Evolutionary conservation across 2,329 filamentous ascomycete genomes (phyloP).

Genomic region (Colletotrichum trifolii): DNA sequence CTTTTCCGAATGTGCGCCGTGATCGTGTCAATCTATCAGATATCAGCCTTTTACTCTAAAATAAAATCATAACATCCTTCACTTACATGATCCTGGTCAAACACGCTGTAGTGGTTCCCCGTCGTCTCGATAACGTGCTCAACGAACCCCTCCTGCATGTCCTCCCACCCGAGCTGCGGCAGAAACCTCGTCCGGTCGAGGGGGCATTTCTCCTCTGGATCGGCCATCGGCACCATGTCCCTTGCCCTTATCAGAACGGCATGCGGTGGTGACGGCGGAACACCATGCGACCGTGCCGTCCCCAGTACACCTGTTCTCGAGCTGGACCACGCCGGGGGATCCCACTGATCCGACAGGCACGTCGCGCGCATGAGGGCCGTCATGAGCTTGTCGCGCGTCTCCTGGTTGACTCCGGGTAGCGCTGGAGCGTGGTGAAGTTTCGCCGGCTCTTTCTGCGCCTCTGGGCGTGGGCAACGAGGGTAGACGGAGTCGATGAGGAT

Average conservation of each 20-base stretch:
- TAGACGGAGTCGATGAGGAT: conserved; percentile 31
- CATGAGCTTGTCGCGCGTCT: conserved; percentile 27
- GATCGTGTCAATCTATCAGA: conserved; percentile 11
- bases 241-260: conserved; percentile 22
- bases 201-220: conserved; percentile 23
- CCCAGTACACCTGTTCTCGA: conserved; percentile 8
- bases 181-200: conserved; percentile 25
- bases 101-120: conserved; percentile 29
- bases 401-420: conserved; percentile 17
- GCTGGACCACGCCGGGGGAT: conserved; percentile 10
- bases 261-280: conserved; percentile 15
- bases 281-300: conserved; percentile 6
- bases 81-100: conserved; percentile 26
- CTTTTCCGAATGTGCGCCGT: conserved; percentile 17
- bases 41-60: background rate
- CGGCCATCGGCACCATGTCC: conserved; percentile 28
- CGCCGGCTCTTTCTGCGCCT: conserved; percentile 29
- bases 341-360: conserved; percentile 27
- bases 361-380: conserved; percentile 30
- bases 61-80: fast-evolving
- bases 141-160: conserved; percentile 28
- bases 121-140: conserved; percentile 25
- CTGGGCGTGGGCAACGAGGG: conserved; percentile 20
- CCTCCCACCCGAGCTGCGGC: conserved; percentile 28
- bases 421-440: conserved; percentile 22